These are phyloP conservation scores for Clarireedia paspali DNA, from an alignment of 2,329 filamentous ascomycete species.

Conservation along the genomic window DNA sequence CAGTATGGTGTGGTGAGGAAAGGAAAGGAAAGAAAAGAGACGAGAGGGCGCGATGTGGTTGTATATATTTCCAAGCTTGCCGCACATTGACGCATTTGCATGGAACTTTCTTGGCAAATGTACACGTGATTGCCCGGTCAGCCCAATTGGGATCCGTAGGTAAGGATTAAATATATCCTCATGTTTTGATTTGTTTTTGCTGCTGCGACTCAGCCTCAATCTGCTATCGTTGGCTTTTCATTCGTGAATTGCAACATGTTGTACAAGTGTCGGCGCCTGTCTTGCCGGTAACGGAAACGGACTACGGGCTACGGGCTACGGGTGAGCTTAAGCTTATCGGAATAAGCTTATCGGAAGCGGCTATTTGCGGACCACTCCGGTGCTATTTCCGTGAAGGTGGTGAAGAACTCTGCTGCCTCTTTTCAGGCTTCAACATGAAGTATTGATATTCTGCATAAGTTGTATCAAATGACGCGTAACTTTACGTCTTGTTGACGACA, in stretches of 20 bases:
- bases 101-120: not conserved
- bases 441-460: too few species aligned
- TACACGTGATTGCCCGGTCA: not conserved
- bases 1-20: slow-evolving; percentile 30
- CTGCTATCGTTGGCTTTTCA: not conserved
- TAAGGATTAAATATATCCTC: slow-evolving; percentile 3
- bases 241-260: not conserved
- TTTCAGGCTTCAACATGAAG: not conserved
- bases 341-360: not conserved
- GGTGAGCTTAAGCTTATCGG: not conserved
- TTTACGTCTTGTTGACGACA: too few species aligned
- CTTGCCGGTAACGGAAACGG: not conserved
- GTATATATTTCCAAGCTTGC: slow-evolving; percentile 1
- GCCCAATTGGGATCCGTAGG: not conserved
- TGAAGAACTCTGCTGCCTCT: not conserved
- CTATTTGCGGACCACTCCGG: not conserved
- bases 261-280: too few species aligned
- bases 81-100: not conserved
- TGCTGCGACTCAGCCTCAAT: not conserved
- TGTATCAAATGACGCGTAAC: too few species aligned
- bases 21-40: slow-evolving; percentile 11
- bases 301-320: not conserved
- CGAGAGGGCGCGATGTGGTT: slow-evolving; percentile 4
- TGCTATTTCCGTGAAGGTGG: not conserved
- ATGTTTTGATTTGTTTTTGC: not conserved